Conservation (phyloP, 164 flowering plant genomes). For the Chloranthus sessilifolius region DNA sequence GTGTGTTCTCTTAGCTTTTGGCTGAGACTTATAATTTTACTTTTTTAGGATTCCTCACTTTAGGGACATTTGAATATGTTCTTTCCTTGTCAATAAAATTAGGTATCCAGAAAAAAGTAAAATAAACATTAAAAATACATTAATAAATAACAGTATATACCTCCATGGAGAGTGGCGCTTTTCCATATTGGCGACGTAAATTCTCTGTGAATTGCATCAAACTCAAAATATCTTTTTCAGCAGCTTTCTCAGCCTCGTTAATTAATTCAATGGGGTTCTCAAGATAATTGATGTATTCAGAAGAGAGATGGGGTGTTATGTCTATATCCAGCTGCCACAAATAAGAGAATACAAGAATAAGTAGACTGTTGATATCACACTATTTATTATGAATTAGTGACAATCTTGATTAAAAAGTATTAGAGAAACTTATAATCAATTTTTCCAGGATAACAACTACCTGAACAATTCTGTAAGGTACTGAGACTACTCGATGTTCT, state of each 20-base stretch:
- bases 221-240: conserved; percentile 73
- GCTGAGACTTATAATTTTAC: no score
- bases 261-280: conserved; percentile 84
- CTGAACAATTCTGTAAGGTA: conserved; percentile 78
- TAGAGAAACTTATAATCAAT: neutral
- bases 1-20: no score
- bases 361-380: neutral
- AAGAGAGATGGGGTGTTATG: conserved; percentile 72
- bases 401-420: neutral
- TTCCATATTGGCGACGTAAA: conserved; percentile 83
- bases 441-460: conserved; percentile 24
- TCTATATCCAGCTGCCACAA: conserved; percentile 71
- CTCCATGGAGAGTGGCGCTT: conserved; percentile 94
- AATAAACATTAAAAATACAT: neutral
- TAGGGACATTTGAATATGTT: no score
- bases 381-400: neutral
- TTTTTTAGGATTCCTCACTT: no score
- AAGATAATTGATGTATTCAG: conserved; percentile 87
- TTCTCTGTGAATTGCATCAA: conserved; percentile 84
- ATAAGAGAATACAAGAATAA: conserved; percentile 6
- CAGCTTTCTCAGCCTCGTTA: conserved; percentile 77
- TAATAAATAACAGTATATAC: conserved; percentile 4
- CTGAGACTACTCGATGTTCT: conserved; percentile 64
- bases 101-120: no score
- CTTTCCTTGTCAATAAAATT: no score